A percentile compares a stretch with the other conserved stretches of the same genome.
Evolutionary conservation across 164 flowering plant genomes (phyloP).

Genomic region (Sextonia rubra): DNA sequence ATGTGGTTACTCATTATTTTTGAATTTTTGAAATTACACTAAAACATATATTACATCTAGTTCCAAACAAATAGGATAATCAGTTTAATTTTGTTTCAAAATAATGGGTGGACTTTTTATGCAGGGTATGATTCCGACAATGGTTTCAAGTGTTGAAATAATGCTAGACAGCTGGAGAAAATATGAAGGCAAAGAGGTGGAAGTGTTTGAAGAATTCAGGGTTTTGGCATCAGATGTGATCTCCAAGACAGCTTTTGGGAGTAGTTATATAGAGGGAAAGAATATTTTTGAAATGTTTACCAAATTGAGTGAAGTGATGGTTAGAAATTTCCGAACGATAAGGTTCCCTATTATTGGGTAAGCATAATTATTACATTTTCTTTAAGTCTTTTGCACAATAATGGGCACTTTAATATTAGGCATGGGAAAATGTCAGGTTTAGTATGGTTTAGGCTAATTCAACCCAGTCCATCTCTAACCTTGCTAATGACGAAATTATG

Average conservation of each 20-base stretch:
- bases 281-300: constrained; percentile 31
- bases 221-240: constrained; percentile 42
- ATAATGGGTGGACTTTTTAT: not conserved
- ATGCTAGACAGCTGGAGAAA: constrained; percentile 42
- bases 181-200: constrained; percentile 39
- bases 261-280: constrained; percentile 41
- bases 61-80: not conserved
- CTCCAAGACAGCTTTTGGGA: constrained; percentile 55
- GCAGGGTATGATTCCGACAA: not conserved
- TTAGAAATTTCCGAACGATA: not conserved
- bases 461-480: too few relatives aligned
- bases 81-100: too few relatives aligned
- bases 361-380: not conserved
- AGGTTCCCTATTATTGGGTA: not conserved
- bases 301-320: constrained; percentile 12
- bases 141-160: constrained; percentile 28
- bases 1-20: too few relatives aligned
- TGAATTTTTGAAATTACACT: not conserved
- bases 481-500: too few relatives aligned
- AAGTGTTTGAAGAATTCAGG: constrained; percentile 40
- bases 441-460: too few relatives aligned
- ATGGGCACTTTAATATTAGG: too few relatives aligned
- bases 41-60: not conserved
- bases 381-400: too few relatives aligned
- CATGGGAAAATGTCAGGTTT: too few relatives aligned